These are phyloP conservation scores for Plantago elongata DNA, from an alignment of 257 asterid species.

Conservation along the genomic window DNA sequence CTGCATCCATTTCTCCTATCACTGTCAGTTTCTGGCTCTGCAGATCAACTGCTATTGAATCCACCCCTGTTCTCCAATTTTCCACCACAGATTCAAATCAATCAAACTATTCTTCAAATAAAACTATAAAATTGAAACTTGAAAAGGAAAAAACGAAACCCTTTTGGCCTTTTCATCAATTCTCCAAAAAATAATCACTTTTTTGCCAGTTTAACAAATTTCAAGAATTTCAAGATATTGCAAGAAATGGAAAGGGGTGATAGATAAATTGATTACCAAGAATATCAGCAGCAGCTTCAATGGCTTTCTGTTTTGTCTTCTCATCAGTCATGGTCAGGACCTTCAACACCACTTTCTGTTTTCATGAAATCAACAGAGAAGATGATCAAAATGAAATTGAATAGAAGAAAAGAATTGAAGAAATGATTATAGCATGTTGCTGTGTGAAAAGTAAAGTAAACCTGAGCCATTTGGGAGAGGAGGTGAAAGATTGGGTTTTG, in stretches of 20 bases:
- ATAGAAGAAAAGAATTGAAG: neutral
- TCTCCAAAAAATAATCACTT: too few species aligned
- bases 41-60: constrained; percentile 53
- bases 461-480: constrained; percentile 42
- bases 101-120: too few species aligned
- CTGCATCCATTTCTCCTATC: constrained; percentile 60
- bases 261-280: constrained; percentile 24
- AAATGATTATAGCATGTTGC: neutral
- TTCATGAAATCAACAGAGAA: neutral
- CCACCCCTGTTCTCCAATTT: constrained; percentile 39
- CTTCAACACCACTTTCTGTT: constrained; percentile 50
- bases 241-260: neutral
- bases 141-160: neutral
- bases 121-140: too few species aligned
- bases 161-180: neutral
- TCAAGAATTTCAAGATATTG: neutral
- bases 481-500: neutral
- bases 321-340: constrained; percentile 61
- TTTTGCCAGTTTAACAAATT: too few species aligned
- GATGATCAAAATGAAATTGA: neutral
- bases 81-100: neutral
- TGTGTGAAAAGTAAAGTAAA: constrained; percentile 1
- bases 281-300: constrained; percentile 63
- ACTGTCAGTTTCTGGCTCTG: constrained; percentile 53
- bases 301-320: constrained; percentile 60